Conservation (phyloP, 352 stramenopile genomes). For the Pythium dissotocum region DNA sequence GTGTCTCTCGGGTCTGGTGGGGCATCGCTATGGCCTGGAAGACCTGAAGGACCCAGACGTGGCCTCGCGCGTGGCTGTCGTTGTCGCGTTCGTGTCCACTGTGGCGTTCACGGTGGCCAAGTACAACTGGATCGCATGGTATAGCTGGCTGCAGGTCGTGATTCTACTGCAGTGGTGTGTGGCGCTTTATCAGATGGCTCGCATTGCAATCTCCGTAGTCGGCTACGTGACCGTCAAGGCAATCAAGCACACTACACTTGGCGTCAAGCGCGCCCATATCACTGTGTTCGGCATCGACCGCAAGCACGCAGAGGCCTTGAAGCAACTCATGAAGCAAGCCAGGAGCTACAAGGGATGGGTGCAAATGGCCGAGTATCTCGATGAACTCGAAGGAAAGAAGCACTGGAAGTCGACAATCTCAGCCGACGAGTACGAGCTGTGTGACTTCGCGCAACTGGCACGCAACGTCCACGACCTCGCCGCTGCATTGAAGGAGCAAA, state of each 20-base stretch:
- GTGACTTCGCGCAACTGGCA: slow-evolving; percentile 58
- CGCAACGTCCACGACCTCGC: slow-evolving; percentile 42
- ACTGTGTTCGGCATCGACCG: slow-evolving; percentile 38
- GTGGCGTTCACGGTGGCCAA: slow-evolving; percentile 40
- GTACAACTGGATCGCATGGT: slow-evolving; percentile 69
- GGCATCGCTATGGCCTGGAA: slow-evolving; percentile 31
- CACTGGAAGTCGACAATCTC: slow-evolving; percentile 57
- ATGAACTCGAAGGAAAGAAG: slow-evolving; percentile 59
- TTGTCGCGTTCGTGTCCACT: slow-evolving; percentile 20
- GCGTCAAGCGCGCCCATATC: slow-evolving; percentile 16
- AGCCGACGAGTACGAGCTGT: slow-evolving; percentile 51
- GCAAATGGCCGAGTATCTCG: slow-evolving; percentile 63
- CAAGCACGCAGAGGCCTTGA: slow-evolving; percentile 55
- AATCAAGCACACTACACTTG: slow-evolving; percentile 30
- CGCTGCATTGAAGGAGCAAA: slow-evolving; percentile 30
- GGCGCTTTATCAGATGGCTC: slow-evolving; percentile 63
- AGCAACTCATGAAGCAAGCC: slow-evolving; percentile 60
- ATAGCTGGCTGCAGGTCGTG: slow-evolving; percentile 51
- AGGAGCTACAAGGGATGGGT: slow-evolving; percentile 58
- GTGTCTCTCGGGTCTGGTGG: slow-evolving; percentile 34
- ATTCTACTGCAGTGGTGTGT: slow-evolving; percentile 67
- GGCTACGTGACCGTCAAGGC: slow-evolving; percentile 54
- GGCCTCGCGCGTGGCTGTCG: slow-evolving; percentile 35
- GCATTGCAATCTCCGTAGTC: slow-evolving; percentile 57
- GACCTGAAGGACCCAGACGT: slow-evolving; percentile 42